Percentiles rank a stretch among this genome's conserved stretches.
Conservation (phyloP, 441 rosid genomes). For the Populus hybrid region DNA sequence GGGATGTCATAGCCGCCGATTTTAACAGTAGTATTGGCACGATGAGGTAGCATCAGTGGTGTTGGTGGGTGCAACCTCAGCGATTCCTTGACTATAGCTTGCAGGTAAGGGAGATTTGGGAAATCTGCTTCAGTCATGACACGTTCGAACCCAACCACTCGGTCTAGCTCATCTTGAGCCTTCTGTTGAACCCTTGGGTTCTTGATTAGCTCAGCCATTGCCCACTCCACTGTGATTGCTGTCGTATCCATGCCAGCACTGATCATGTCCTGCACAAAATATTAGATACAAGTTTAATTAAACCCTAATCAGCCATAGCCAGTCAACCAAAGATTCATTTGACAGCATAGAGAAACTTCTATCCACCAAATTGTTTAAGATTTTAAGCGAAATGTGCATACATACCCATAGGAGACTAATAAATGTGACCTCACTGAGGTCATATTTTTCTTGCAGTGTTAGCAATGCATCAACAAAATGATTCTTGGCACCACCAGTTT, state of each 20-base stretch:
- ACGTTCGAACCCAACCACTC: conserved; percentile 63
- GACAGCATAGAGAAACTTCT: too few relatives aligned
- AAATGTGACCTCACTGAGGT: conserved; percentile 2
- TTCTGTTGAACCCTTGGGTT: conserved; percentile 81
- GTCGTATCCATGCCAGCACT: conserved; percentile 93
- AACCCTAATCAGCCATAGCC: not conserved
- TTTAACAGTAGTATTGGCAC: conserved; percentile 60
- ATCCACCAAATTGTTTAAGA: not conserved
- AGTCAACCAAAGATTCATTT: too few relatives aligned
- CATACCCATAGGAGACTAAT: conserved; percentile 3
- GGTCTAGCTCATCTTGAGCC: conserved; percentile 82
- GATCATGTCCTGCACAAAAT: conserved; percentile 72
- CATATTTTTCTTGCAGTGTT: conserved; percentile 63
- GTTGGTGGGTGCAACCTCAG: conserved; percentile 86
- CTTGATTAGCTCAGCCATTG: conserved; percentile 79
- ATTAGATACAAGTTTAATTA: not conserved
- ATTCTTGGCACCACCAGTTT: conserved; percentile 50
- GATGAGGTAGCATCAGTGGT: conserved; percentile 89
- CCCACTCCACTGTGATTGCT: conserved; percentile 81
- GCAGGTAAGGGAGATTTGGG: conserved; percentile 72
- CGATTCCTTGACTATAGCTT: conserved; percentile 71
- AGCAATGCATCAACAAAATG: conserved; percentile 80
- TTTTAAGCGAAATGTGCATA: not conserved
- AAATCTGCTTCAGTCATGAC: conserved; percentile 66
- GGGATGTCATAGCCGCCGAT: conserved; percentile 86